Base-by-base conservation (phyloP, 2,329 filamentous ascomycete species). In the Botrytis tulipae region DNA sequence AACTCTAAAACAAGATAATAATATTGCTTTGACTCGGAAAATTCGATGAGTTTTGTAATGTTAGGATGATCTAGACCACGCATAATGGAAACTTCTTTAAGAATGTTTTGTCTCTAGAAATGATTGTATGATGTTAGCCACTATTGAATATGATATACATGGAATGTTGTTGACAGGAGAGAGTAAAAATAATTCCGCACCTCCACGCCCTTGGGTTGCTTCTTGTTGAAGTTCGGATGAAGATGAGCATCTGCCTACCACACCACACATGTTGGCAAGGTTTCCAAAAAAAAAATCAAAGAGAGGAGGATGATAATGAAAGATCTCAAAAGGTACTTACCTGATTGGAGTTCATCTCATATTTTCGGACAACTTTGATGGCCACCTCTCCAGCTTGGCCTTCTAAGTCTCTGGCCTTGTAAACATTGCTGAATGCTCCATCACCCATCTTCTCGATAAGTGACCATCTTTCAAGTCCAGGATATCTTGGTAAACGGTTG, bases 41-140 rank as follows among this genome's bases (percentile, higher is more conserved):
- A 98, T 80, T 97, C 94, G 79, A 98, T 88, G 73, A 99, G 89
- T 81, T 94, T 95, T 82, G 98, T 90, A 75, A 99, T 96, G 82
- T 98, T 98, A 75, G 95, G 95, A 78, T 99, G 96, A 77, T 98
- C 94, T 66, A 99, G 87, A 80, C 97, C 93, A 76, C 95, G 93
- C 95, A 99, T 99, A 78, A 99, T 99, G 80, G 97, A 93, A 22
- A 99, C 96, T 83, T 99, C 96, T 84, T 99, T 99, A 75, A 99
- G 85, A 77, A 99, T 98, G 80, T 98, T 99, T 76, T 95, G 93
- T 84, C 96, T 89, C 96, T 99, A 82, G 63, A 70, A 14, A 29
- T 63, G 29, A 54, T 74, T 61, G 63, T 44, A 18, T 74, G 60
- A 66, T 57, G 70, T 75, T 73, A 78, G 75, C 57, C 29, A 48